A percentile compares a stretch with the other conserved stretches of the same genome.
Conservation (phyloP, 2,329 filamentous ascomycete species). For the Gliomastix tumulicola region DNA sequence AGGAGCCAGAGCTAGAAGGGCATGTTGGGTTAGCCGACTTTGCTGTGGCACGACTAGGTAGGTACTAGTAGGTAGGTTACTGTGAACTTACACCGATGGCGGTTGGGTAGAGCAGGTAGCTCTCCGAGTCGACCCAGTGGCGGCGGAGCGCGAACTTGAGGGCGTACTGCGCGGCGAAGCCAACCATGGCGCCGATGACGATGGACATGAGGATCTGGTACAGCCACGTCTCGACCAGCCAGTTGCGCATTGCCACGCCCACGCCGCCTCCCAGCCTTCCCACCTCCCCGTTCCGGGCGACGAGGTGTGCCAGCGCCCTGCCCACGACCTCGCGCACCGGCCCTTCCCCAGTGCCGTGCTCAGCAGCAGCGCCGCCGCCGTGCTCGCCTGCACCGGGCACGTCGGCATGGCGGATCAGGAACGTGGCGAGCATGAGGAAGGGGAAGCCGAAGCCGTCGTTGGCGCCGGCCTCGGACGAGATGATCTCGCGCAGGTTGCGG, state of each 20-base stretch:
- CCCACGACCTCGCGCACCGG: too few relatives aligned
- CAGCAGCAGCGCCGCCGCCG: constrained; percentile 28
- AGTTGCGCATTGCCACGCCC: constrained; percentile 32
- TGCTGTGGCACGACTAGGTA: too few relatives aligned
- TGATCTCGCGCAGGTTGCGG: constrained; percentile 50
- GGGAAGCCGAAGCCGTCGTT: constrained; percentile 56
- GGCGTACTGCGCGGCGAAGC: constrained; percentile 9
- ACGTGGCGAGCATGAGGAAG: constrained; percentile 36
- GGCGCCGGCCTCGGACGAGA: constrained; percentile 53
- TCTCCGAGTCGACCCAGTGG: constrained; percentile 47
- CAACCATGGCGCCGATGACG: constrained; percentile 31
- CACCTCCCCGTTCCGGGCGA: constrained; percentile 21
- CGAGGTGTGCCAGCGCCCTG: too few relatives aligned
- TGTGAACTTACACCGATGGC: constrained; percentile 38
- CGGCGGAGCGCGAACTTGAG: constrained; percentile 32
- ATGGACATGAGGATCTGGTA: constrained; percentile 37
- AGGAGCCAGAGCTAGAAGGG: constrained; percentile 51
- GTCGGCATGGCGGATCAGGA: constrained; percentile 35
- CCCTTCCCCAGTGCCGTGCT: too few relatives aligned
- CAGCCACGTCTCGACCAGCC: constrained; percentile 37
- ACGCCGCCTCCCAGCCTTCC: constrained; percentile 45
- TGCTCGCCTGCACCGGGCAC: constrained; percentile 13
- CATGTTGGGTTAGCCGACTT: too few relatives aligned
- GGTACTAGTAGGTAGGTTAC: too few relatives aligned
- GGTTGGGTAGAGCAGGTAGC: constrained; percentile 43